These are phyloP conservation scores for Rhizophora apiculata DNA, from an alignment of 345 rosid species.

Conservation along the genomic window DNA sequence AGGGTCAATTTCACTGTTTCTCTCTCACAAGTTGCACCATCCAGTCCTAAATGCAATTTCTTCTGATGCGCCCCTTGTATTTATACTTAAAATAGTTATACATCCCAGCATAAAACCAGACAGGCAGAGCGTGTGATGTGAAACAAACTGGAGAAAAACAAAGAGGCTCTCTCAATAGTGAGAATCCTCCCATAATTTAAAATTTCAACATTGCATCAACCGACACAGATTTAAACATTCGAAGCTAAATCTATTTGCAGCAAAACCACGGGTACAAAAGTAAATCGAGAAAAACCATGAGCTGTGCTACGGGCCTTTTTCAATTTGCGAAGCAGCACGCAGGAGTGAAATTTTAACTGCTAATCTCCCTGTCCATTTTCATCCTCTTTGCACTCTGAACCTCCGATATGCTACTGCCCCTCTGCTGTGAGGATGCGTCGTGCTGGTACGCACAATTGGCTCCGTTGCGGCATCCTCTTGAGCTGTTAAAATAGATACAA, in stretches of 20 bases:
- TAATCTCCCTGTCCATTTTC: conserved; percentile 86
- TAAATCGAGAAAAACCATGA: neutral
- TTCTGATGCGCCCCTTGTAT: too few relatives aligned
- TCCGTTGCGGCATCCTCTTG: conserved; percentile 90
- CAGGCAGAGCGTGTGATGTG: too few relatives aligned
- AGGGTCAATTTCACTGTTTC: too few relatives aligned
- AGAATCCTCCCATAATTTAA: too few relatives aligned
- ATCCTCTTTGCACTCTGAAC: conserved; percentile 67
- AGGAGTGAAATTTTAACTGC: conserved; percentile 39
- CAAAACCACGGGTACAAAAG: conserved; percentile 11
- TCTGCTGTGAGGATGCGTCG: conserved; percentile 53
- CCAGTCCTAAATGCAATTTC: too few relatives aligned
- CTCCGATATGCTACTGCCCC: conserved; percentile 47
- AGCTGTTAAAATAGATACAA: conserved; percentile 80
- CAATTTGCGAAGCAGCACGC: neutral
- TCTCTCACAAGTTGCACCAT: too few relatives aligned
- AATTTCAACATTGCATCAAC: too few relatives aligned
- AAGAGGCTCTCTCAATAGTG: too few relatives aligned
- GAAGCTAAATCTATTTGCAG: conserved; percentile 20
- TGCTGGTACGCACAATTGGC: conserved; percentile 84
- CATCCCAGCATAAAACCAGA: too few relatives aligned
- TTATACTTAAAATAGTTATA: too few relatives aligned
- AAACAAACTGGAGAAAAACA: too few relatives aligned
- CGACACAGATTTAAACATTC: too few relatives aligned
- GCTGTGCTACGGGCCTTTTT: conserved; percentile 5